Conservation (phyloP, 495 filamentous ascomycete species). For the Pseudomonodictys pantanalensis region DNA sequence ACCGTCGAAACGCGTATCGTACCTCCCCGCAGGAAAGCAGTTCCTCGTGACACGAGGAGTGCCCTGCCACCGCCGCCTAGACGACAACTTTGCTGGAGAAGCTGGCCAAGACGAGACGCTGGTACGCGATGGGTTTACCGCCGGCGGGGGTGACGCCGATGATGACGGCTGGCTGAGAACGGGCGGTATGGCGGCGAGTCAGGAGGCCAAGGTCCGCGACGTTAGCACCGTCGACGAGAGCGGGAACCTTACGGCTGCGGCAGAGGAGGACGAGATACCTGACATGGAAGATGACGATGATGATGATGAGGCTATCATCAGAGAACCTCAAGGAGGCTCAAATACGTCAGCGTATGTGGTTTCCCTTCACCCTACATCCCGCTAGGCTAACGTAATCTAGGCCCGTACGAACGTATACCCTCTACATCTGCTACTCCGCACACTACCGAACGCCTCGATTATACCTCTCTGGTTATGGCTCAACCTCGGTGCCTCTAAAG, state of each 20-base stretch:
- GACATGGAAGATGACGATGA: constrained; percentile 99
- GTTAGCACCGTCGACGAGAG: constrained; percentile 82
- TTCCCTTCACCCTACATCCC: neutral
- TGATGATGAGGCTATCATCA: constrained; percentile 95
- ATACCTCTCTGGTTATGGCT: constrained; percentile 86
- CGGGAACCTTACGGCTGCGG: constrained; percentile 70
- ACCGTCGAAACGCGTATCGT: constrained; percentile 68
- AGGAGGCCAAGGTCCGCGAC: constrained; percentile 71
- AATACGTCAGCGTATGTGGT: constrained; percentile 65
- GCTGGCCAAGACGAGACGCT: constrained; percentile 80
- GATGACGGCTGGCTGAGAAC: constrained; percentile 92
- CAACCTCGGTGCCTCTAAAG: constrained; percentile 77
- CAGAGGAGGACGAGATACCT: constrained; percentile 78
- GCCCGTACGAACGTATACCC: constrained; percentile 84
- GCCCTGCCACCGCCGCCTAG: constrained; percentile 84
- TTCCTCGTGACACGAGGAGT: constrained; percentile 92
- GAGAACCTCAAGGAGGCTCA: constrained; percentile 58
- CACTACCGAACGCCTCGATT: constrained; percentile 96
- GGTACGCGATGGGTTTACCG: constrained; percentile 69
- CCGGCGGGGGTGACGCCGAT: constrained; percentile 49
- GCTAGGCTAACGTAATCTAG: constrained; percentile 45
- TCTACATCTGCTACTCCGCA: constrained; percentile 96
- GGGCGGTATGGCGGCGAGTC: constrained; percentile 67
- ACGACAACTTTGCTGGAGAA: constrained; percentile 88
- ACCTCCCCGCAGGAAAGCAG: constrained; percentile 89